Base-by-base conservation (phyloP, 2,329 filamentous ascomycete species). In the Incumbomyces delicatus region DNA sequence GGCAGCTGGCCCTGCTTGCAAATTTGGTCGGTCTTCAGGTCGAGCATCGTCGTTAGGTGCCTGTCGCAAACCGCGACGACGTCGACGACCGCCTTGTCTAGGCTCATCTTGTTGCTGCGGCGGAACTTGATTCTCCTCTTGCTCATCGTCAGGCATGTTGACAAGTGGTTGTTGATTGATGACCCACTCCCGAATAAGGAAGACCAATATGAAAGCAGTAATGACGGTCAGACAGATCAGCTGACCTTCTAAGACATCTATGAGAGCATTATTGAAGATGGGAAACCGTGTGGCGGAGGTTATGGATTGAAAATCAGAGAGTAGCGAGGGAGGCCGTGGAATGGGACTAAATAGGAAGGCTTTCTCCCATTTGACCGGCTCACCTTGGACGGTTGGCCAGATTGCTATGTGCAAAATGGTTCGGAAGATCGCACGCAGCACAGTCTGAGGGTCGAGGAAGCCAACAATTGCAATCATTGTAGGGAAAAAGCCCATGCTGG, bases 91-190 rank as follows among this genome's bases (percentile, higher is more conserved):
- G 10, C 32, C 14, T 22, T 36, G 44, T 39, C 44, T 44, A 5
- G 16, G 32, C 18, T 45, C 43, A 37, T 58, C 47, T 17, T 36
- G 37, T 31, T 49, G 40, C 6, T 32, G 46, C 50, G 36, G 50
- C 38, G 41, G 48, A n/a, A 30, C 44, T 42, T 42, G 46, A 18
- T 46, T 35, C 6, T 70, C 75, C 10, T 75, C 78, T 59, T 66
- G 70, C 50, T 64, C 72, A 58, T 62, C 68, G 53, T 66, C 82
- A 0, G 80, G 83, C 71, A 92, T 82, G 58, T 94, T 94, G 56
- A 92, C 83, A 53, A 89, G 83, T 4, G 90, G 92, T 61, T 98
- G 92, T 63, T 98, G 92, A 63, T 98, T 92, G 8, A 98, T 88
- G 42, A 98, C 92, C 76, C 95, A 98, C 67, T 98, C 92, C 39